Base-by-base conservation (phyloP, 768 basidiomycete genomes). In the Sporobolomyces phaffii region DNA sequence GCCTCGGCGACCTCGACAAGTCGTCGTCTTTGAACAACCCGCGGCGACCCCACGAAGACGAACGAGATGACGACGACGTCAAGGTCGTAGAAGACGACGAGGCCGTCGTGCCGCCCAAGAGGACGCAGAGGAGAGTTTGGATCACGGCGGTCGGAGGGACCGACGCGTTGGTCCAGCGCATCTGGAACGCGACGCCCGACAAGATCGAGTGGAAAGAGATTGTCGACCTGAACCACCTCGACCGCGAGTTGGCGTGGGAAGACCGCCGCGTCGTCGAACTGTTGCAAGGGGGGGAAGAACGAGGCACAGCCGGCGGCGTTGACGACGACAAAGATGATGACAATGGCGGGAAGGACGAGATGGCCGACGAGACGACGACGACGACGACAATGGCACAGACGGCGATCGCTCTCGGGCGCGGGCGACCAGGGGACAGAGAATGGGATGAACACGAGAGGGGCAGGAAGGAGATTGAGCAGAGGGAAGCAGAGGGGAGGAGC, bases 61-160 rank as follows among this genome's bases (percentile, higher is more conserved):
- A 51, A 18, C 29, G 31, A 51, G 50, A 18, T 6, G 50, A 22
- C 34, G 52, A 20, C n/a, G 52, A 26, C 34, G 52, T 6, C 22
- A 22, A 31, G 34, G n/a, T 4, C 17, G 22, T 5, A 22, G 22
- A 26, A 41, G 40, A 49, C 9, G 24, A 10, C 24, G 24, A 26
- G 48, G 18, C 24, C 6, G 48, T 26, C 28, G 17, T 11, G 28
- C 18, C 28, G 26, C 18, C 50, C 11, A 29, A 56, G 41, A 41
- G 9, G 41, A 56, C 8, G 5, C 9, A 33, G 31, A 44, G 56
- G 31, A 11, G 56, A 22, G 40, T 64, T 14, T 69, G 62, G 62
- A 44, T 69, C 34, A 56, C 62, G 0, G 62, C 68, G 4, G 62
- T 69, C 20, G 68, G 68, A 22, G 68, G 68, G 0, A 60, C 68